Conservation (phyloP, 1,139 yeast genomes). For the Kodamaea arcana region DNA sequence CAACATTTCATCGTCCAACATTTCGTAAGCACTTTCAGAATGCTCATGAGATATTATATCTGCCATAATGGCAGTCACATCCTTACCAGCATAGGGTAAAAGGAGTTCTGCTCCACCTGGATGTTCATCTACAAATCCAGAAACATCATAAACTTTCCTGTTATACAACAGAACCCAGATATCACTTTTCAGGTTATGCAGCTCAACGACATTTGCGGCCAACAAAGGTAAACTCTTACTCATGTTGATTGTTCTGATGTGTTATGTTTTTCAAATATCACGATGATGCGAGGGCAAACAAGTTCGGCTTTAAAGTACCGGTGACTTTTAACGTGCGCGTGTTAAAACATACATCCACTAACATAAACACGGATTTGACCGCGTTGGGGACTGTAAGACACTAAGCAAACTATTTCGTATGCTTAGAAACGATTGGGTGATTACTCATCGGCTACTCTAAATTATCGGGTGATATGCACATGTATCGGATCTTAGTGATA, state of each 20-base stretch:
- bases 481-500: no score
- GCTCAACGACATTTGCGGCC: slow-evolving; percentile 36
- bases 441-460: no score
- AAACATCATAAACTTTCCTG: slow-evolving; percentile 80
- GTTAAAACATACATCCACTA: no score
- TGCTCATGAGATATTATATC: slow-evolving; percentile 69
- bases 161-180: slow-evolving; percentile 75
- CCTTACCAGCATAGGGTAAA: slow-evolving; percentile 76
- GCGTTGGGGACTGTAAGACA: no score
- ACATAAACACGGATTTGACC: no score
- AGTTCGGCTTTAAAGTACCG: neutral
- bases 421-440: no score
- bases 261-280: neutral
- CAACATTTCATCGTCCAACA: slow-evolving; percentile 69
- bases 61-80: slow-evolving; percentile 74
- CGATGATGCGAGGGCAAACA: neutral
- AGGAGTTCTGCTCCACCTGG: slow-evolving; percentile 84
- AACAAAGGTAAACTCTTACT: slow-evolving; percentile 30
- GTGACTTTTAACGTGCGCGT: no score
- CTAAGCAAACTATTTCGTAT: no score
- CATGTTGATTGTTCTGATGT: neutral
- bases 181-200: slow-evolving; percentile 49
- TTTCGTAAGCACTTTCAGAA: slow-evolving; percentile 83
- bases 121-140: slow-evolving; percentile 73
- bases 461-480: no score